These are phyloP conservation scores for Sugiyamaella valdiviana DNA, from an alignment of 805 yeast genomes.

Conservation along the genomic window DNA sequence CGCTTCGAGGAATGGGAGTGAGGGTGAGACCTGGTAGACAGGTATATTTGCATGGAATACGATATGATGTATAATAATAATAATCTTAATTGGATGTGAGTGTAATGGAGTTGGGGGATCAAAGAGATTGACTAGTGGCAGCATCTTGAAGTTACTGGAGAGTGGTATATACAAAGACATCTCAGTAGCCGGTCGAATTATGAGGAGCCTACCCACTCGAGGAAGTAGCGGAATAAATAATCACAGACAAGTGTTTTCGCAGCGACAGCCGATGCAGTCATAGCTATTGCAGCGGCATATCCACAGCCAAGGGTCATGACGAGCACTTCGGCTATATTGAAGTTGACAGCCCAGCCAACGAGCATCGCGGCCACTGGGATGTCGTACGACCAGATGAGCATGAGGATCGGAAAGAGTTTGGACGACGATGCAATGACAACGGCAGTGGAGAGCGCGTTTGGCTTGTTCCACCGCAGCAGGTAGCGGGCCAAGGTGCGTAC, in stretches of 20 bases:
- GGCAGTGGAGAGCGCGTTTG: conserved; percentile 53
- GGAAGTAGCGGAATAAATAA: conserved; percentile 4
- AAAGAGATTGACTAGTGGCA: background rate
- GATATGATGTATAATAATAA: background rate
- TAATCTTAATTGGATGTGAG: background rate
- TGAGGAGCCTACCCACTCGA: background rate
- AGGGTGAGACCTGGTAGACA: background rate
- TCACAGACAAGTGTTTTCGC: conserved; percentile 12
- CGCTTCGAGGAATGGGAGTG: conserved; percentile 42
- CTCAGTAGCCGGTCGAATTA: no score
- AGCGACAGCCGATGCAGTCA: conserved; percentile 25
- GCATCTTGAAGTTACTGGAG: no score
- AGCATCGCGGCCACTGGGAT: conserved; percentile 56
- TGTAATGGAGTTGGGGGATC: background rate
- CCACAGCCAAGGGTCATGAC: conserved; percentile 37
- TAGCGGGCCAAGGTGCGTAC: conserved; percentile 33
- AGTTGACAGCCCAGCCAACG: conserved; percentile 53
- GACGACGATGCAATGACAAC: conserved; percentile 71
- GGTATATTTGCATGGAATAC: background rate
- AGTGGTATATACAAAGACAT: no score
- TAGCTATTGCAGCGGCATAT: conserved; percentile 28
- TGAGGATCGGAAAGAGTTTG: conserved; percentile 80
- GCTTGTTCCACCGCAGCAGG: conserved; percentile 34
- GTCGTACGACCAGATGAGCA: conserved; percentile 97
- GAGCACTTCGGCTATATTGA: conserved; percentile 62